A percentile compares a stretch with the other conserved stretches of the same genome.
Conservation (phyloP, 495 filamentous ascomycete species). For the Penicillium salamii region DNA sequence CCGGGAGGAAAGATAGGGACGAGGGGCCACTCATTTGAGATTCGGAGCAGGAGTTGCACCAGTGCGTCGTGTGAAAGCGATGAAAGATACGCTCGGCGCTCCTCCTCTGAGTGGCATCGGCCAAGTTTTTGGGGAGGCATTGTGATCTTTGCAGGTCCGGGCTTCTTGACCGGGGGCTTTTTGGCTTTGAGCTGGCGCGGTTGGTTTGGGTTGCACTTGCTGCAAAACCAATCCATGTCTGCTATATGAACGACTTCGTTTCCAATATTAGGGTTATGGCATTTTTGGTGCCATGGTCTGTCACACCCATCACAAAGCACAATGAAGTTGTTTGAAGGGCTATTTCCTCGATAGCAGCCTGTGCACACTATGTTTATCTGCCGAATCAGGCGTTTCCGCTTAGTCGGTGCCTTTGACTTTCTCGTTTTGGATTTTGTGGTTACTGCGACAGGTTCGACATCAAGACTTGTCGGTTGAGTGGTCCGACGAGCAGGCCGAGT, state of each 20-base stretch:
- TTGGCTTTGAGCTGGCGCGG: constrained; percentile 22
- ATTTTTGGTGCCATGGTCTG: constrained; percentile 83
- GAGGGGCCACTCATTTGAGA: constrained; percentile 31
- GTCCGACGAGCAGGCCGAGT: constrained; percentile 5
- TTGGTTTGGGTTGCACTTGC: constrained; percentile 55
- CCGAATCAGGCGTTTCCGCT: constrained; percentile 43
- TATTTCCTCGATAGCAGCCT: constrained; percentile 74
- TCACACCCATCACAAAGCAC: constrained; percentile 96
- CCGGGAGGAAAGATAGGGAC: constrained; percentile 42
- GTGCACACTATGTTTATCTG: constrained; percentile 60
- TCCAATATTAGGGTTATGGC: constrained; percentile 79
- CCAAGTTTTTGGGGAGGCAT: constrained; percentile 16
- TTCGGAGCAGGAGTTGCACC: constrained; percentile 38
- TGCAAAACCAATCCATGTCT: constrained; percentile 77
- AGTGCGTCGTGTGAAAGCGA: constrained; percentile 37
- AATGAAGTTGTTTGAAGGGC: constrained; percentile 75
- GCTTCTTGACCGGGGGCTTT: constrained; percentile 6
- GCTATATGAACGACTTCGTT: constrained; percentile 64
- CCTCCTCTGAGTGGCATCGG: constrained; percentile 22
- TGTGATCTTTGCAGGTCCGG: constrained; percentile 1
- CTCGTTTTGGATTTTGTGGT: not conserved
- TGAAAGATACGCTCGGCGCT: constrained; percentile 42
- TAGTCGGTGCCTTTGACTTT: constrained; percentile 18
- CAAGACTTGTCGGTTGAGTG: not conserved
- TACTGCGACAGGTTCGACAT: not conserved